Evolutionary conservation across 768 basidiomycete species (phyloP).

Genomic region (Phanerochaete carnosa): DNA sequence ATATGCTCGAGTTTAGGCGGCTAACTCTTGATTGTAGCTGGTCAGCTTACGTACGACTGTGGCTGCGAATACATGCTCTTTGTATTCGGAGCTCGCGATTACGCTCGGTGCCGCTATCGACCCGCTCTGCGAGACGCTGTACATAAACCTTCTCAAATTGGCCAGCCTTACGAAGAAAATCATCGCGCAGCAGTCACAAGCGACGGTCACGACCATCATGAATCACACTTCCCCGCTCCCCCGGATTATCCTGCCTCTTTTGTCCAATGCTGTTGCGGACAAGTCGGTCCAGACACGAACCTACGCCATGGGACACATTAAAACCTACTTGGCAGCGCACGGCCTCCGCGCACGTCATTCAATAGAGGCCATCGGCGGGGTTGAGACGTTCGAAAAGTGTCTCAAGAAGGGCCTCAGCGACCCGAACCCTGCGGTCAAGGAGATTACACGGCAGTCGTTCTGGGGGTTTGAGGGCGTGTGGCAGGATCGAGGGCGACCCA

Average conservation of each 20-base stretch:
- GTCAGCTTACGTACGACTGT: conserved; percentile 90
- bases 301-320: conserved; percentile 66
- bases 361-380: conserved; percentile 67
- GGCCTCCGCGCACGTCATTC: conserved; percentile 55
- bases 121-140: conserved; percentile 71
- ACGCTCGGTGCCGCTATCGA: conserved; percentile 70
- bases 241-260: conserved; percentile 60
- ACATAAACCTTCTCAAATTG: conserved; percentile 81
- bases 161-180: conserved; percentile 92
- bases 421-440: conserved; percentile 75
- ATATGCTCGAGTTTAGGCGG: not conserved
- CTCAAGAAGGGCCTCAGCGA: conserved; percentile 75
- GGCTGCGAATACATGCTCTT: conserved; percentile 67
- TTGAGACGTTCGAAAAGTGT: conserved; percentile 71
- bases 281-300: conserved; percentile 77
- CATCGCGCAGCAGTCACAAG: conserved; percentile 81
- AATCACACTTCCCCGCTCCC: conserved; percentile 68
- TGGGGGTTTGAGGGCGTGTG: conserved; percentile 81
- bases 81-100: conserved; percentile 72
- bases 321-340: conserved; percentile 71
- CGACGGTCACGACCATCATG: conserved; percentile 64
- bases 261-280: conserved; percentile 70
- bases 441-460: conserved; percentile 66
- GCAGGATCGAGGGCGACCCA: conserved; percentile 59
- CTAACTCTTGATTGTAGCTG: conserved; percentile 46